phyloP scores from a whole-genome alignment of 192 early-diverging fungal genomes.

The Gonapodya sp. region DNA sequence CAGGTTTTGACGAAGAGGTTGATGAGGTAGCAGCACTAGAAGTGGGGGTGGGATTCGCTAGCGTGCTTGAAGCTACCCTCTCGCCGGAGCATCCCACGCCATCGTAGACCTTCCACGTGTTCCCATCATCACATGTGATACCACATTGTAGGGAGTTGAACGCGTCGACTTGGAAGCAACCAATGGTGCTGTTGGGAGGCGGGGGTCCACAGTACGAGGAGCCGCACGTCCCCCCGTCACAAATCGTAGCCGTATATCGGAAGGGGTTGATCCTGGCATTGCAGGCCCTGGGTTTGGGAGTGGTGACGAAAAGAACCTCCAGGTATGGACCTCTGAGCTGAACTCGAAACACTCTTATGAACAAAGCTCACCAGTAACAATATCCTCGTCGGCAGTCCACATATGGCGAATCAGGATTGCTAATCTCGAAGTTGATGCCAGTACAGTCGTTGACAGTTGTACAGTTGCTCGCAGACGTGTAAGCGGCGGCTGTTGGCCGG shows the following conservation, averaged over 20 bases:
- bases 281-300: background rate
- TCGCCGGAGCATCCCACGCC: background rate
- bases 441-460: background rate
- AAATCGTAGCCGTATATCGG: background rate
- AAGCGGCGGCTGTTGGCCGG: background rate
- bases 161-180: background rate
- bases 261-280: background rate
- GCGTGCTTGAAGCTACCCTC: background rate
- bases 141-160: background rate
- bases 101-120: background rate
- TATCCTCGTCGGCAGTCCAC: background rate
- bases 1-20: background rate
- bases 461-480: background rate
- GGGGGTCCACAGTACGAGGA: background rate
- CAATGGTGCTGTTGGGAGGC: background rate
- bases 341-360: background rate
- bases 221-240: background rate
- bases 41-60: background rate
- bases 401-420: background rate
- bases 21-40: background rate
- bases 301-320: background rate
- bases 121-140: background rate
- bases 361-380: background rate
- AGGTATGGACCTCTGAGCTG: background rate
- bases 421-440: background rate